phyloP scores from a whole-genome alignment of 306 rosid species.

The Ormosia emarginata region DNA sequence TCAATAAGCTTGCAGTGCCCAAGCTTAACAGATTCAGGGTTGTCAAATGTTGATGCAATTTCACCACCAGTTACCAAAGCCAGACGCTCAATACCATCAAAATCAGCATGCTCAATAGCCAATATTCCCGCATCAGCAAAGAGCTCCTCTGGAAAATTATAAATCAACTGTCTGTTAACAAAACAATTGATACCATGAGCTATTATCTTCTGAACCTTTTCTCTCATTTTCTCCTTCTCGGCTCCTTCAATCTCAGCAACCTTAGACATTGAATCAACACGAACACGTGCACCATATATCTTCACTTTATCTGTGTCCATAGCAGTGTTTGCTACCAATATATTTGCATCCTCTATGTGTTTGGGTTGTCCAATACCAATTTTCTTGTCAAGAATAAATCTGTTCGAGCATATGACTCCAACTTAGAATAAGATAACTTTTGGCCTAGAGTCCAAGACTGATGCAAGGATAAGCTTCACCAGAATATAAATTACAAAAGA shows the following conservation, averaged over 20 bases:
- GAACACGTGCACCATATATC: slow-evolving; percentile 91
- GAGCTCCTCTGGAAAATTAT: slow-evolving; percentile 94
- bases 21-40: slow-evolving; percentile 93
- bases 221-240: slow-evolving; percentile 93
- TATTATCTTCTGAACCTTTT: slow-evolving; percentile 90
- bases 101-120: slow-evolving; percentile 98
- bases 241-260: slow-evolving; percentile 96
- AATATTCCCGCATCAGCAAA: slow-evolving; percentile 95
- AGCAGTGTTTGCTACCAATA: slow-evolving; percentile 94
- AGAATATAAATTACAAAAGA: not conserved
- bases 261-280: slow-evolving; percentile 89
- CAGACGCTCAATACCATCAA: slow-evolving; percentile 91
- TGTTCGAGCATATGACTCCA: slow-evolving; percentile 30
- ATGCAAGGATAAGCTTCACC: not conserved
- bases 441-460: not conserved
- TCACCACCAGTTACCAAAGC: slow-evolving; percentile 88
- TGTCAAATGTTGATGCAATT: slow-evolving; percentile 95
- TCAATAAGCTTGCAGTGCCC: slow-evolving; percentile 88
- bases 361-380: slow-evolving; percentile 97
- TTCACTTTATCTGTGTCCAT: slow-evolving; percentile 96
- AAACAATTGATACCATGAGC: slow-evolving; percentile 90
- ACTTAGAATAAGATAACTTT: not conserved
- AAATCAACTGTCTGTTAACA: slow-evolving; percentile 87
- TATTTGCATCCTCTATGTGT: slow-evolving; percentile 85
- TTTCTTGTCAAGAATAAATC: slow-evolving; percentile 95